Base-by-base conservation (phyloP, 106 monocot species). In the Vanilla planifolia region DNA sequence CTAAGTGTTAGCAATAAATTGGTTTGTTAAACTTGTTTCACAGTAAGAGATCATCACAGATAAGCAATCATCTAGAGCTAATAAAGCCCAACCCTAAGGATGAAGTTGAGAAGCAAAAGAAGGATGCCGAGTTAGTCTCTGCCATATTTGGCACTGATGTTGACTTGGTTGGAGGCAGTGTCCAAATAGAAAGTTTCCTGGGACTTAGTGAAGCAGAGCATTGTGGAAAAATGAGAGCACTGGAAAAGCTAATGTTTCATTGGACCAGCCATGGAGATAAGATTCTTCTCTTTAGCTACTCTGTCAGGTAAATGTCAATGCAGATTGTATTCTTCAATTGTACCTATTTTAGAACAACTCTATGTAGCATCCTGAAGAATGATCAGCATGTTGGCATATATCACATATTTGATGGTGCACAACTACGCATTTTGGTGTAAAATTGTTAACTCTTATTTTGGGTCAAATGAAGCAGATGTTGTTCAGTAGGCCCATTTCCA, bases 1-100 rank as follows among this genome's bases (percentile, higher is more conserved):
- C 25, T 25, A 15, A 6, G 21, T 11, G 4, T 32, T 44, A 45
- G 41, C 9, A 33, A 16, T 51, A 24, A n/a, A n/a, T n/a, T n/a
- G n/a, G n/a, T n/a, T n/a, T n/a, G n/a, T n/a, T n/a, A n/a, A n/a
- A n/a, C n/a, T n/a, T n/a, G n/a, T n/a, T n/a, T n/a, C n/a, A n/a
- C 8, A 34, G 35, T 48, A 8, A 39, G 25, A 43, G 13, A 36
- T 47, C 60, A 17, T 8, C 30, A 40, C 63, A 96, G 91, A 84
- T 96, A 69, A 91, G 95, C 64, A 96, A 96, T 81, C 95, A 91
- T 71, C 71, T 96, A 63, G 95, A 96, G 62, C 68, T 96, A 61
- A 91, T 96, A 71, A 96, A 96, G 65, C 95, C 90, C 44, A 90
- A 91, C 55, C 79, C 86, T 47, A 90, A 74, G 69, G 95, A 96